These are phyloP conservation scores for Liquidambar formosana DNA, from an alignment of 164 flowering plant species.

Conservation along the genomic window DNA sequence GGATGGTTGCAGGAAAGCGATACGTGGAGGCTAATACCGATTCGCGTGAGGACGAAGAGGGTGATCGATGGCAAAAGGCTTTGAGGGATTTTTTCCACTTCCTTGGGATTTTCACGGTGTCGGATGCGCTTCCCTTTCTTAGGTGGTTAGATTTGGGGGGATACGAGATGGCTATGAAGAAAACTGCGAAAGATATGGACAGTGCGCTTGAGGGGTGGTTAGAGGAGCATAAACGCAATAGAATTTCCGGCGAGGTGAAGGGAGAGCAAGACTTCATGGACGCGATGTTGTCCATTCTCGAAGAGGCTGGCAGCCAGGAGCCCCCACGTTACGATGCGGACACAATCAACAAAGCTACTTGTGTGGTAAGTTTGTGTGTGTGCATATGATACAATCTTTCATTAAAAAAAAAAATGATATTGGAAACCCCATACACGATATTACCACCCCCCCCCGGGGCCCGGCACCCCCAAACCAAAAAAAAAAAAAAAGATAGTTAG, in stretches of 20 bases:
- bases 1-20: conserved; percentile 33
- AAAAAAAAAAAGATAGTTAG: too few species aligned
- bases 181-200: conserved; percentile 27
- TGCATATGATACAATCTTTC: too few species aligned
- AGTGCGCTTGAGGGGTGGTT: conserved; percentile 23
- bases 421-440: too few species aligned
- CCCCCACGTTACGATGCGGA: conserved; percentile 15
- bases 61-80: conserved; percentile 21
- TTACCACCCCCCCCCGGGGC: too few species aligned
- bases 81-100: conserved; percentile 20
- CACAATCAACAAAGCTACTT: conserved; percentile 25
- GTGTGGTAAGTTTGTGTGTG: conserved; percentile 37
- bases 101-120: conserved; percentile 34
- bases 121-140: conserved; percentile 29
- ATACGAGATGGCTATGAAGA: conserved; percentile 35
- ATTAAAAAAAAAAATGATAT: too few species aligned
- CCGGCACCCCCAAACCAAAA: too few species aligned
- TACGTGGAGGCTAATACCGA: too few species aligned
- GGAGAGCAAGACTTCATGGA: conserved; percentile 17
- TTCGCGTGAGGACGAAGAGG: neutral
- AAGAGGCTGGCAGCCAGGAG: too few species aligned
- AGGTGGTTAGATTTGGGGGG: conserved; percentile 39
- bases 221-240: conserved; percentile 26
- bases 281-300: conserved; percentile 13
- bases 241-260: conserved; percentile 1